phyloP scores from a whole-genome alignment of 2,329 filamentous ascomycete genomes.

The Epichloe aotearoae region DNA sequence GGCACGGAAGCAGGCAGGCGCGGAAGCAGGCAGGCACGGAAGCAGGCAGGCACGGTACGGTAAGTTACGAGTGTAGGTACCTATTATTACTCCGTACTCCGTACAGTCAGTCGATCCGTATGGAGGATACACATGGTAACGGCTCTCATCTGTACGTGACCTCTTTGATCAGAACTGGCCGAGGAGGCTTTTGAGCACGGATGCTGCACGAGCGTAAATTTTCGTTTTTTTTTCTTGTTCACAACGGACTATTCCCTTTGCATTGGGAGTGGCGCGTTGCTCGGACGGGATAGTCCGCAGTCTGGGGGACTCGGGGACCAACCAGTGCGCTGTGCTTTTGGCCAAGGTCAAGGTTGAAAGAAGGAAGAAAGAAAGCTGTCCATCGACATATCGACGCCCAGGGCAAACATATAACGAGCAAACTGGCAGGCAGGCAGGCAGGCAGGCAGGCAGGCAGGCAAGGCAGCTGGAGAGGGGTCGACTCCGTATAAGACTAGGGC shows the following conservation, averaged over 20 bases:
- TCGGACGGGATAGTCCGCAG: background rate
- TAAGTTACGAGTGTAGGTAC: too few species aligned
- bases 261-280: background rate
- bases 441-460: too few species aligned
- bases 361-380: too few species aligned
- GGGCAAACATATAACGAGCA: too few species aligned
- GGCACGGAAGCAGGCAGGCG: background rate
- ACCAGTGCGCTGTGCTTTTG: background rate
- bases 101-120: too few species aligned
- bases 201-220: background rate
- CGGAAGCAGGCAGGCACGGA: background rate
- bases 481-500: background rate
- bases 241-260: background rate
- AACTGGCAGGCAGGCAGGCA: too few species aligned
- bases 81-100: too few species aligned
- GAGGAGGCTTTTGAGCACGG: background rate
- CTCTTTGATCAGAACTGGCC: background rate
- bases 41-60: too few species aligned
- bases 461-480: background rate
- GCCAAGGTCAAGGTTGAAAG: background rate
- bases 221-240: background rate
- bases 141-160: too few species aligned
- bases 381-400: too few species aligned
- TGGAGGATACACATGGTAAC: too few species aligned
- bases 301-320: too few species aligned